Evolutionary conservation across 345 rosid species (phyloP).

Genomic region (Lepidium aucheri): DNA sequence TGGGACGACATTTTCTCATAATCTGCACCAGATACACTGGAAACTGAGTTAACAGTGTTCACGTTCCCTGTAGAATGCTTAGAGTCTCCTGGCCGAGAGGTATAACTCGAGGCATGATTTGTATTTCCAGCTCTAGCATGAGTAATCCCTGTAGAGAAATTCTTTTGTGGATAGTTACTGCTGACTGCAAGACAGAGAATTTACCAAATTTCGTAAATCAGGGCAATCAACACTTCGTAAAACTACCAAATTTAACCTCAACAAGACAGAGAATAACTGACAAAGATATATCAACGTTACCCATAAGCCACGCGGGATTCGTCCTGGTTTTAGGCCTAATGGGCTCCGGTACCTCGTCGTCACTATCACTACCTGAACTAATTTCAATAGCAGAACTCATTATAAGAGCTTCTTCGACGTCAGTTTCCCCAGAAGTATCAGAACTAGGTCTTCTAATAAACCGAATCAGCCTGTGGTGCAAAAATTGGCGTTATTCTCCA

Average conservation of each 20-base stretch:
- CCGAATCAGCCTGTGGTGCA: constrained; percentile 7
- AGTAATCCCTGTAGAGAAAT: background rate
- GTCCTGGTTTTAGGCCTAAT: constrained; percentile 9
- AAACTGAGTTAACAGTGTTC: constrained; percentile 42
- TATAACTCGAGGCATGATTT: constrained; percentile 17
- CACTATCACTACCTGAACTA: constrained; percentile 20
- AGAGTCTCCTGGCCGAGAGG: constrained; percentile 29
- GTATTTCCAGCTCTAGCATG: constrained; percentile 12
- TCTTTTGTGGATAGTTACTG: background rate
- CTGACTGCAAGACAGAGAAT: constrained; percentile 13
- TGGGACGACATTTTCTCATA: constrained; percentile 55
- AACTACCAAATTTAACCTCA: background rate
- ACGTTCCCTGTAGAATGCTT: constrained; percentile 29
- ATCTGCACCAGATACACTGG: constrained; percentile 39
- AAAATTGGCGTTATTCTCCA: background rate
- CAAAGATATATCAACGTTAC: background rate
- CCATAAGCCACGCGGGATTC: constrained; percentile 13
- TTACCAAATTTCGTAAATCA: too few species aligned
- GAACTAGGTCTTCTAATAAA: constrained; percentile 3
- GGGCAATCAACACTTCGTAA: background rate
- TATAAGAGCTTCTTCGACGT: background rate
- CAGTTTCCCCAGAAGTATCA: constrained; percentile 4
- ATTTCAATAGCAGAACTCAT: constrained; percentile 25
- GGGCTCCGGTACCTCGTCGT: constrained; percentile 4
- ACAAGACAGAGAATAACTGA: background rate